A percentile compares a stretch with the other conserved stretches of the same genome.
Conservation (phyloP, 1,284 basidiomycete species). For the Ganoderma sinense region DNA sequence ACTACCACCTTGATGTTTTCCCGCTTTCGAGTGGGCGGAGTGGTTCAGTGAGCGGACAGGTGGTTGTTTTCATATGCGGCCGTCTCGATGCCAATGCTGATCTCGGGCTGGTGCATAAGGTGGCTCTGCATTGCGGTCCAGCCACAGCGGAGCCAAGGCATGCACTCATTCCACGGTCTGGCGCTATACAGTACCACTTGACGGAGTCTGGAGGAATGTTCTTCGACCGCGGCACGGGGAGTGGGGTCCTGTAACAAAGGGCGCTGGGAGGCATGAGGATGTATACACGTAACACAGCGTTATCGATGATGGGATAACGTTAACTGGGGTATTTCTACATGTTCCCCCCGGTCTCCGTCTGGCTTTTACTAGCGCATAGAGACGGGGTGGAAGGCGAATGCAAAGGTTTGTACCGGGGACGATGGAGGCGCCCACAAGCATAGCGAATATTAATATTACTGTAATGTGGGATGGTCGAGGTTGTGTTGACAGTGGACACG, state of each 20-base stretch:
- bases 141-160: conserved; percentile 45
- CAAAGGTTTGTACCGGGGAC: too few relatives aligned
- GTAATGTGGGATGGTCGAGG: background rate
- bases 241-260: conserved; percentile 57
- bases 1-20: conserved; percentile 73
- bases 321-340: background rate
- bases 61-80: conserved; percentile 40
- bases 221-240: conserved; percentile 75
- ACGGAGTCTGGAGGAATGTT: conserved; percentile 68
- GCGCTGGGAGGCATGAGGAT: too few relatives aligned
- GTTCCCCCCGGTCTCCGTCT: background rate
- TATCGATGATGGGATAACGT: background rate
- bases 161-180: conserved; percentile 55
- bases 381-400: too few relatives aligned
- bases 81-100: background rate
- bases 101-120: conserved; percentile 49
- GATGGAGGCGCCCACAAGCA: too few relatives aligned
- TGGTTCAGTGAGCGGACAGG: conserved; percentile 79
- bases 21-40: conserved; percentile 76
- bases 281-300: background rate
- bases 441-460: too few relatives aligned
- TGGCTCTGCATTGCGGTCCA: conserved; percentile 67
- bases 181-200: conserved; percentile 73
- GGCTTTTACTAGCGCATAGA: too few relatives aligned
- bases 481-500: background rate